A percentile compares a stretch with the other conserved stretches of the same genome.
Conservation (phyloP, 176 grass and related monocot genomes). For the Aechmea fasciata region DNA sequence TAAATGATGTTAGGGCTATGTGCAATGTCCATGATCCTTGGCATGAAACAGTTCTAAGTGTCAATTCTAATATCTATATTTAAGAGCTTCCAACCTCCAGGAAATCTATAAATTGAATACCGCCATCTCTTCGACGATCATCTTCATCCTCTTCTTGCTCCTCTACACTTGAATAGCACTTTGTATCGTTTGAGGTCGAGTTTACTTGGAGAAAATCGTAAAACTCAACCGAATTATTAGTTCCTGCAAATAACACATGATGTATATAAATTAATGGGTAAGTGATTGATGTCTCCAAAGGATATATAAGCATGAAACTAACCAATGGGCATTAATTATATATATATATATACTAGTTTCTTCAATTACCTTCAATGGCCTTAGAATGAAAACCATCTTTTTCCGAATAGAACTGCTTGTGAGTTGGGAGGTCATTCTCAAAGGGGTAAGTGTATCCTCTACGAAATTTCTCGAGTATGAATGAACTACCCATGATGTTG, state of each 20-base stretch:
- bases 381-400: slow-evolving; percentile 26
- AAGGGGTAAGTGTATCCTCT: slow-evolving; percentile 32
- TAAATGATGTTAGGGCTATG: background rate
- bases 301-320: background rate
- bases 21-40: background rate
- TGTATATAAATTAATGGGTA: background rate
- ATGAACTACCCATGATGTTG: background rate
- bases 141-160: slow-evolving; percentile 56
- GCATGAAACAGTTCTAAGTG: background rate
- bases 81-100: slow-evolving; percentile 67
- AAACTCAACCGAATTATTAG: slow-evolving; percentile 50
- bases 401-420: background rate
- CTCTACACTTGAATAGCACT: slow-evolving; percentile 67
- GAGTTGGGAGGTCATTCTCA: slow-evolving; percentile 24
- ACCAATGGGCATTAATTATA: background rate
- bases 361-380: slow-evolving; percentile 41
- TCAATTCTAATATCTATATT: background rate
- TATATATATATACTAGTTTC: background rate
- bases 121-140: slow-evolving; percentile 32
- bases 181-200: slow-evolving; percentile 62
- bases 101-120: slow-evolving; percentile 75
- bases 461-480: slow-evolving; percentile 44
- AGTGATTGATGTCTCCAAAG: background rate
- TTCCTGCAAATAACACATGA: slow-evolving; percentile 26
- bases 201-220: slow-evolving; percentile 95